These are phyloP conservation scores for Gorgonomyces haynaldii DNA, from an alignment of 192 early-diverging fungal genomes.

Conservation along the genomic window DNA sequence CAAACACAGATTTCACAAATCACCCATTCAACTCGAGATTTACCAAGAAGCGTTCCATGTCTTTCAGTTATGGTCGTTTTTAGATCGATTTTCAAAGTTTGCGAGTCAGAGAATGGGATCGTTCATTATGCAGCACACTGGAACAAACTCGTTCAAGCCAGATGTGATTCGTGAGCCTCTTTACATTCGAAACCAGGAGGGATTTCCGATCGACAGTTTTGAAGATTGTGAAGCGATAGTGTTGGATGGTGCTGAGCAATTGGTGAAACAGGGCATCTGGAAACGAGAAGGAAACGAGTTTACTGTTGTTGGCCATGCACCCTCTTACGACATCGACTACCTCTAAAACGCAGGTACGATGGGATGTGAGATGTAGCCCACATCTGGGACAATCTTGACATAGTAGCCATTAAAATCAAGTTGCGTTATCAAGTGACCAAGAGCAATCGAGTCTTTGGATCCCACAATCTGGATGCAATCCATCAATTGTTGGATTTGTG, in stretches of 20 bases:
- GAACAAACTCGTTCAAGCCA: background rate
- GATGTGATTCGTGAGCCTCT: background rate
- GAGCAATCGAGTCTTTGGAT: background rate
- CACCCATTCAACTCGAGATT: conserved; percentile 22
- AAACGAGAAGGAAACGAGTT: background rate
- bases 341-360: background rate
- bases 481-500: conserved; percentile 6
- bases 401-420: conserved; percentile 5
- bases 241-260: background rate
- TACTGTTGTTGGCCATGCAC: no score
- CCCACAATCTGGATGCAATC: conserved; percentile 6
- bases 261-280: conserved; percentile 1
- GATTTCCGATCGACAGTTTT: conserved; percentile 1
- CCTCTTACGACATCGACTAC: no score
- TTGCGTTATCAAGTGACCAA: background rate
- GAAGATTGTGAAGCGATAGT: background rate
- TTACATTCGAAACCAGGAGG: background rate
- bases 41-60: conserved; percentile 27
- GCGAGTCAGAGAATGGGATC: background rate
- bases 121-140: conserved; percentile 2
- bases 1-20: conserved; percentile 3
- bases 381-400: background rate
- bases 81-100: background rate
- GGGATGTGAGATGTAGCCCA: background rate
- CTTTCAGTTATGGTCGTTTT: background rate